phyloP scores from a whole-genome alignment of 2,329 filamentous ascomycete species.

The Chrysoporthe puriensis region DNA sequence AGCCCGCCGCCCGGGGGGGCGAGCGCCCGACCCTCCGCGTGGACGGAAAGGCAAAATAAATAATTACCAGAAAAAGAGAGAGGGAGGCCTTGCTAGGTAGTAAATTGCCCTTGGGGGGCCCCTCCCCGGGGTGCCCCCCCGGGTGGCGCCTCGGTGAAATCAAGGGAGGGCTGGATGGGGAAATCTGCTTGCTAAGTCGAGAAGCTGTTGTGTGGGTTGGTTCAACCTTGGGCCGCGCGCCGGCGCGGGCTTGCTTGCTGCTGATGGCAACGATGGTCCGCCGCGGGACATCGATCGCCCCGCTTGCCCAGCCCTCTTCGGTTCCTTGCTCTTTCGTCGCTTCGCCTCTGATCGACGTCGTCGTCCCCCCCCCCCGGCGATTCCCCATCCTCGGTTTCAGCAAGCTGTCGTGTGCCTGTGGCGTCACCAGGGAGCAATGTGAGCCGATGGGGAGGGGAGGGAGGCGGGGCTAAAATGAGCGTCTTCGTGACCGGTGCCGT shows the following conservation, averaged over 20 bases:
- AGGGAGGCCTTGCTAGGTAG: no score
- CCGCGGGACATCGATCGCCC: neutral
- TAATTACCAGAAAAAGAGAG: no score
- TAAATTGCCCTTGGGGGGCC: no score
- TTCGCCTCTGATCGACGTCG: neutral
- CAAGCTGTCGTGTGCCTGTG: constrained; percentile 1
- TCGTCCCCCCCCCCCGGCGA: neutral
- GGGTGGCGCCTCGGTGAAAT: neutral
- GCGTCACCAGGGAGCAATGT: neutral
- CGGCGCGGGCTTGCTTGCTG: neutral
- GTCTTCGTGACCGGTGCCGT: neutral
- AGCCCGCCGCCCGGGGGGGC: neutral
- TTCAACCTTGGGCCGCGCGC: neutral
- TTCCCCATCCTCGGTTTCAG: neutral
- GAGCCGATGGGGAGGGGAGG: neutral
- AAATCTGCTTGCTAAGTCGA: neutral
- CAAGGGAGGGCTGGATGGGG: neutral
- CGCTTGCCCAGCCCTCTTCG: neutral
- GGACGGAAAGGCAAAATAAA: neutral
- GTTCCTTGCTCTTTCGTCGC: neutral
- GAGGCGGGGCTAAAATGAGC: neutral
- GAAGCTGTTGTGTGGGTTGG: neutral
- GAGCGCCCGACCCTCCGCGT: neutral
- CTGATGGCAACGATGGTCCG: neutral
- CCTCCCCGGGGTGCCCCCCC: no score